Conservation (phyloP, 78 protist species). For the Protostelium mycophagum region DNA sequence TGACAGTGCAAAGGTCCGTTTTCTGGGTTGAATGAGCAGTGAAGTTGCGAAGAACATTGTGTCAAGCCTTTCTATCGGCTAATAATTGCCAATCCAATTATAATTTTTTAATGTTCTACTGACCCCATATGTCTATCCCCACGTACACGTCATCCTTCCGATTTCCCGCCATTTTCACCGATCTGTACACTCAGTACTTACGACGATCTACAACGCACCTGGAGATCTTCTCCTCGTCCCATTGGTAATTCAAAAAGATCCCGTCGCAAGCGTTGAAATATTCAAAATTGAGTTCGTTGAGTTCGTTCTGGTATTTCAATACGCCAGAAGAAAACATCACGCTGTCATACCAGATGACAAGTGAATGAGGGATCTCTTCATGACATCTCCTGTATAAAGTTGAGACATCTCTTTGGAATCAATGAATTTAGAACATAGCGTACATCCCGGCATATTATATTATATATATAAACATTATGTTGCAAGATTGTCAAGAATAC, state of each 20-base stretch:
- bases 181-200: neutral
- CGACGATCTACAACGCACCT: neutral
- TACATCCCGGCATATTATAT: neutral
- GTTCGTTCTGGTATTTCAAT: constrained; percentile 73
- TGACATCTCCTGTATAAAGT: constrained; percentile 12
- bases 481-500: too few species aligned
- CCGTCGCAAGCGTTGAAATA: constrained; percentile 72
- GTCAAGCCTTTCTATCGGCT: too few species aligned
- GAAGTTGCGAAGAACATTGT: too few species aligned
- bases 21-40: too few species aligned
- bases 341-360: constrained; percentile 72
- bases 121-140: constrained; percentile 82
- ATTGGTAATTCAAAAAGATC: constrained; percentile 76
- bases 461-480: too few species aligned
- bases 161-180: neutral
- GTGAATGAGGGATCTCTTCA: neutral
- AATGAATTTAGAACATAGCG: neutral
- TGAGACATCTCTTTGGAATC: neutral
- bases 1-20: too few species aligned
- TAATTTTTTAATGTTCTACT: constrained; percentile 42
- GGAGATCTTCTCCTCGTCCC: constrained; percentile 29
- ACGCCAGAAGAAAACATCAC: constrained; percentile 53
- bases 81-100: too few species aligned
- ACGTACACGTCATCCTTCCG: constrained; percentile 36
- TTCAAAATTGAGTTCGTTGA: constrained; percentile 45